phyloP scores from a whole-genome alignment of 2,329 filamentous ascomycete genomes.

The Penicillium italicum region DNA sequence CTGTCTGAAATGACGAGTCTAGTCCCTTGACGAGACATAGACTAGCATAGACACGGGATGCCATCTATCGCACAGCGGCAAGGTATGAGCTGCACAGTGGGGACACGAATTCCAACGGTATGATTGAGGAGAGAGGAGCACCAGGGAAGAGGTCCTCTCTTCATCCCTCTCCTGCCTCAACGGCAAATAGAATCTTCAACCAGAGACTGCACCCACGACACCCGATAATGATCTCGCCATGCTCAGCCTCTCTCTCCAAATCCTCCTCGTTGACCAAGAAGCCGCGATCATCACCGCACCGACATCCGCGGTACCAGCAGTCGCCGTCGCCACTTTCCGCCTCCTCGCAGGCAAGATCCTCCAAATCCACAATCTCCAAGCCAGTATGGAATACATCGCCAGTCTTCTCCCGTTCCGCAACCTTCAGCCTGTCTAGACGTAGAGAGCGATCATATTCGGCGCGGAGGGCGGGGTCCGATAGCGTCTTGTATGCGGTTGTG shows the following conservation, averaged over 20 bases:
- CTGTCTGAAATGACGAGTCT: background rate
- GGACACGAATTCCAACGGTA: background rate
- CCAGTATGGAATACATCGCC: slow-evolving; percentile 47
- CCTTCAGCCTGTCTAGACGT: slow-evolving; percentile 33
- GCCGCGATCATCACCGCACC: slow-evolving; percentile 57
- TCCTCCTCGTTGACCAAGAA: slow-evolving; percentile 55
- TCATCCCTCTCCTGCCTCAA: slow-evolving; percentile 31
- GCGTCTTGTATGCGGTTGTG: slow-evolving; percentile 54
- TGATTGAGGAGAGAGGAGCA: background rate
- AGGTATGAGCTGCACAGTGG: background rate
- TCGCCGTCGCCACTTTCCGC: slow-evolving; percentile 29
- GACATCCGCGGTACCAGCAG: slow-evolving; percentile 56
- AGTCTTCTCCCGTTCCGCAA: slow-evolving; percentile 26
- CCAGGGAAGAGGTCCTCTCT: background rate
- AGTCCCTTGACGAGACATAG: background rate
- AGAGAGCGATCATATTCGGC: slow-evolving; percentile 50
- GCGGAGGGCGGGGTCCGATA: slow-evolving; percentile 45
- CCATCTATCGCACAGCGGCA: background rate
- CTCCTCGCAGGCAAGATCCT: slow-evolving; percentile 50
- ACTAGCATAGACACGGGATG: background rate
- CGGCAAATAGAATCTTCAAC: slow-evolving; percentile 58
- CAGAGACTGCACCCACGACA: slow-evolving; percentile 63
- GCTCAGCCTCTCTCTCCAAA: slow-evolving; percentile 48
- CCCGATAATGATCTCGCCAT: slow-evolving; percentile 57
- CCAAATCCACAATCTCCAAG: slow-evolving; percentile 56